phyloP scores from a whole-genome alignment of 2,329 filamentous ascomycete genomes.

The Fusarium heterosporum region DNA sequence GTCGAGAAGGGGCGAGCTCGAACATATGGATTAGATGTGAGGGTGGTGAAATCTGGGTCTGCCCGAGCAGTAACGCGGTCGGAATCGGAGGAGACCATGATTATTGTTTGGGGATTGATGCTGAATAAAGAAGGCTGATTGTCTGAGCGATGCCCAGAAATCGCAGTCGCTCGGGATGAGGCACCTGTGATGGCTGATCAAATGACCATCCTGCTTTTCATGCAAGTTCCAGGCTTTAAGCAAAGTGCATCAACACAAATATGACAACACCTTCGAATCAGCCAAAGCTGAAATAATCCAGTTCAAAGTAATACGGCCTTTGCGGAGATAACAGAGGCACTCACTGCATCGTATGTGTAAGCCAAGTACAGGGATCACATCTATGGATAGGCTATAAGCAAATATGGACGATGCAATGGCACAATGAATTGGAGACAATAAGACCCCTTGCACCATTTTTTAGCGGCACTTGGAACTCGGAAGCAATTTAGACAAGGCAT shows the following conservation, averaged over 20 bases:
- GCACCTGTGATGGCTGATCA: neutral
- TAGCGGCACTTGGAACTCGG: too few species aligned
- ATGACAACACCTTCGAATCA: neutral
- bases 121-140: neutral
- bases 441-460: too few species aligned
- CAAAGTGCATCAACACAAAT: neutral
- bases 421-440: neutral
- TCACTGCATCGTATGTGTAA: neutral
- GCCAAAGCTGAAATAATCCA: neutral
- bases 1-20: conserved; percentile 8
- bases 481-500: neutral
- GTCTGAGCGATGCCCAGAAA: neutral
- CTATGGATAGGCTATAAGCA: neutral
- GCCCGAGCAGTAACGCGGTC: neutral
- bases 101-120: neutral
- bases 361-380: neutral
- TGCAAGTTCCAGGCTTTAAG: neutral
- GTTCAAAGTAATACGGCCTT: neutral
- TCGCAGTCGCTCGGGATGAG: neutral
- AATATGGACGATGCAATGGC: neutral
- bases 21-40: neutral
- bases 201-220: neutral
- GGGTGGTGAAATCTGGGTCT: neutral
- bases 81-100: neutral
- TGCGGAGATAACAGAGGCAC: neutral